Evolutionary conservation across 1,284 basidiomycete genomes (phyloP).

Genomic region (Microbotryum saponariae): DNA sequence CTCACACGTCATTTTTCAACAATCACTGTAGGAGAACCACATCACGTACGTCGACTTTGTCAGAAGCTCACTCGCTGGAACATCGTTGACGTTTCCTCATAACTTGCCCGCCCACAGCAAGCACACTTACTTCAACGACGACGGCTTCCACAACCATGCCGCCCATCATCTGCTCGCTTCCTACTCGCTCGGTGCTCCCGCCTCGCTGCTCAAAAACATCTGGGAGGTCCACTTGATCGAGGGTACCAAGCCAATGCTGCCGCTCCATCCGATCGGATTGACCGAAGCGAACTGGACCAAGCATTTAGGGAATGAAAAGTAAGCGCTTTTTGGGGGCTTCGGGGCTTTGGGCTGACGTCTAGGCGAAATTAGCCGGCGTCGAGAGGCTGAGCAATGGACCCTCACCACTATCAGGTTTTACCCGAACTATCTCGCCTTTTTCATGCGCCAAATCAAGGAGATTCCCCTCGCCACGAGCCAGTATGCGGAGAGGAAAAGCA

Average conservation of each 20-base stretch:
- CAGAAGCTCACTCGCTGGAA: background rate
- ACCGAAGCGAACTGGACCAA: constrained; percentile 33
- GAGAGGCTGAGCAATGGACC: background rate
- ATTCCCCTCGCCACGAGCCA: constrained; percentile 6
- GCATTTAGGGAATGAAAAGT: constrained; percentile 33
- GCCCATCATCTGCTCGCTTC: constrained; percentile 32
- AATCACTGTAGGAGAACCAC: constrained; percentile 28
- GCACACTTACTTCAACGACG: constrained; percentile 33
- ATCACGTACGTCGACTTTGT: constrained; percentile 17
- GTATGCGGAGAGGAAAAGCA: constrained; percentile 17
- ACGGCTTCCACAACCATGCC: constrained; percentile 36
- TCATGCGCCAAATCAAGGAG: constrained; percentile 25
- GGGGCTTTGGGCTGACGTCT: too few relatives aligned
- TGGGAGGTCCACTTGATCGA: constrained; percentile 23
- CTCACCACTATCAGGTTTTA: constrained; percentile 23
- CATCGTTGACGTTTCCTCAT: background rate
- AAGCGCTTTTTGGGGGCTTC: background rate
- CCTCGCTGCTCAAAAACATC: constrained; percentile 29
- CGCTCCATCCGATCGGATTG: constrained; percentile 23
- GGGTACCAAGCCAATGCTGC: constrained; percentile 28
- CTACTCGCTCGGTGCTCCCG: constrained; percentile 33
- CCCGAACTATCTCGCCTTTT: constrained; percentile 35
- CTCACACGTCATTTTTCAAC: background rate
- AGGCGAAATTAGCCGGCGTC: too few relatives aligned
- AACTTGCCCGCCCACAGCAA: constrained; percentile 7